phyloP scores from a whole-genome alignment of 2,329 filamentous ascomycete genomes.

The Mycosphaerella sp. region DNA sequence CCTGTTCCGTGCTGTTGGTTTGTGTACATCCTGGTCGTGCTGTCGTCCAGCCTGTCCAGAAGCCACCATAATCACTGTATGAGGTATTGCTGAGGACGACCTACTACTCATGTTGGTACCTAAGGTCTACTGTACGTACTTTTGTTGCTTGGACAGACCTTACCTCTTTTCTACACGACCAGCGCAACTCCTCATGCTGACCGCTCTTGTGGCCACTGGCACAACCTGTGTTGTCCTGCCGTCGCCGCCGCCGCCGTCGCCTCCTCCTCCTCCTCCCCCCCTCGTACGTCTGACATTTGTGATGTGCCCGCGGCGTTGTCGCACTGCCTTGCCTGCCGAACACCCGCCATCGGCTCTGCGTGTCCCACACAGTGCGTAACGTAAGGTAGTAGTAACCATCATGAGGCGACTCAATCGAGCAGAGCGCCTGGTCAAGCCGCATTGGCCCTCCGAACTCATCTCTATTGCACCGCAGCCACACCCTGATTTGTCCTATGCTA shows the following conservation, averaged over 20 bases:
- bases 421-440: constrained; percentile 15
- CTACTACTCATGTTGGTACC: too few relatives aligned
- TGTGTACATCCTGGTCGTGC: neutral
- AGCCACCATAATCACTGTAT: neutral
- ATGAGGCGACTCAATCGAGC: constrained; percentile 5
- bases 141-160: neutral
- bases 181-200: neutral
- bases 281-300: constrained; percentile 4
- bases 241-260: too few relatives aligned
- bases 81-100: too few relatives aligned
- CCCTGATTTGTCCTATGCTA: neutral
- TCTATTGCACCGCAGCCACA: constrained; percentile 14
- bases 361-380: neutral
- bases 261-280: too few relatives aligned
- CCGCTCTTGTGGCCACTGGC: constrained; percentile 1
- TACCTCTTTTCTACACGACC: neutral
- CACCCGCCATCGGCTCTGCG: constrained; percentile 14
- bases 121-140: too few relatives aligned
- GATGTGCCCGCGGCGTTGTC: neutral
- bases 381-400: neutral
- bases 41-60: neutral
- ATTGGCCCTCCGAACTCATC: constrained; percentile 15
- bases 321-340: constrained; percentile 7
- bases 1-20: neutral
- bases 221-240: neutral